Evolutionary conservation across 2,329 filamentous ascomycete species (phyloP), one percentile per base, ranked within the genome.

Genomic region (Pseudogymnoascus sp.): DNA sequence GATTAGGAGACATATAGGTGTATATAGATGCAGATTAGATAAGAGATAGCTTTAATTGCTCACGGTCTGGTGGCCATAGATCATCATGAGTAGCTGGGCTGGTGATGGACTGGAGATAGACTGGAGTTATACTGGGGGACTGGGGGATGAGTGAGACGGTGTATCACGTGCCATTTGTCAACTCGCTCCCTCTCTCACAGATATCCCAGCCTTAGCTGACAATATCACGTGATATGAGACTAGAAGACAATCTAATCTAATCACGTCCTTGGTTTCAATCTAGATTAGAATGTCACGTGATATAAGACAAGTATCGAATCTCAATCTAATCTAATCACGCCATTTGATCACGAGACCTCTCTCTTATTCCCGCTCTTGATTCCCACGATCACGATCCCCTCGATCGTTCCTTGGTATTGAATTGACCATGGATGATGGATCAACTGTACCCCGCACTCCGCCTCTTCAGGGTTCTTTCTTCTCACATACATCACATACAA

Each of bases 11-110:
- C 1, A 57, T 57, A 57, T 34, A 34, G n/a, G n/a, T 57, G 48
- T 57, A 57, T 57, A 57, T 57, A 57, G 48, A 57, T 13, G 25
- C 8, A 57, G 48, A 34, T 57, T 31, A 31, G 48, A 57, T 57
- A 57, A 34, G 48, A 57, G 5, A n/a, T n/a, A n/a, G n/a, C n/a
- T n/a, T n/a, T n/a, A n/a, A n/a, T n/a, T n/a, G n/a, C n/a, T n/a
- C n/a, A n/a, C n/a, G n/a, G n/a, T n/a, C n/a, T n/a, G n/a, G n/a
- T n/a, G n/a, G n/a, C n/a, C n/a, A n/a, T n/a, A 6, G n/a, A 57
- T n/a, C 4, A 34, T 19, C n/a, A n/a, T n/a, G n/a, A n/a, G n/a
- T n/a, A n/a, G n/a, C n/a, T n/a, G n/a, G n/a, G 2, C 8, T 8
- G 31, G 48, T 19, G n/a, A n/a, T n/a, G n/a, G 14, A 16, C n/a